phyloP scores from a whole-genome alignment of 83 land plant species.

The Larix sibirica region DNA sequence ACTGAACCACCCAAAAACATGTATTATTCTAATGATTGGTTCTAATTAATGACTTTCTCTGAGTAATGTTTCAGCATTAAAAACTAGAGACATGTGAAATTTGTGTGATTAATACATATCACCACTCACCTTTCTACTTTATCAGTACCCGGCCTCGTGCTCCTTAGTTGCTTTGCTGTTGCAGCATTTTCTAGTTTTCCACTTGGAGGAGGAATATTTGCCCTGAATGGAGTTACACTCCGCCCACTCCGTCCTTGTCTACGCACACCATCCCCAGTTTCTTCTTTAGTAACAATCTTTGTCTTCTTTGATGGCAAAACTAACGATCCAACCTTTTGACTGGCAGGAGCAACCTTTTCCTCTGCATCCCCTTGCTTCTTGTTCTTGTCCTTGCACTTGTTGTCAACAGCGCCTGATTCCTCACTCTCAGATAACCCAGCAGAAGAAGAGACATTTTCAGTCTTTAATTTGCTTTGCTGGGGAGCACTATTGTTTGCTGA shows the following conservation, averaged over 20 bases:
- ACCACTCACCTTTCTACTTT: slow-evolving; percentile 64
- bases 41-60: background rate
- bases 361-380: slow-evolving; percentile 45
- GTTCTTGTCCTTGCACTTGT: slow-evolving; percentile 66
- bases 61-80: background rate
- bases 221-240: slow-evolving; percentile 40
- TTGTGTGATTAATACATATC: background rate
- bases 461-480: slow-evolving; percentile 52
- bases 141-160: slow-evolving; percentile 61
- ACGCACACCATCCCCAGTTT: slow-evolving; percentile 83
- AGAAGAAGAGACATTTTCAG: slow-evolving; percentile 64
- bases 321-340: slow-evolving; percentile 45
- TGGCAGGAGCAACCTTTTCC: slow-evolving; percentile 25
- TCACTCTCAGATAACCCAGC: slow-evolving; percentile 89
- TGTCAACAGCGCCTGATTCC: slow-evolving; percentile 77
- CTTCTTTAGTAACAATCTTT: slow-evolving; percentile 50
- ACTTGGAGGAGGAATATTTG: slow-evolving; percentile 26
- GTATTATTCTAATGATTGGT: background rate
- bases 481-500: slow-evolving; percentile 25
- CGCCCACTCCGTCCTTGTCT: slow-evolving; percentile 97
- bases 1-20: slow-evolving; percentile 32
- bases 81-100: background rate
- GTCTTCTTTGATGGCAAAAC: slow-evolving; percentile 54
- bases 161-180: slow-evolving; percentile 63
- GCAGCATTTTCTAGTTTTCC: slow-evolving; percentile 67